Evolutionary conservation across 768 basidiomycete species (phyloP).

Genomic region (Lyophyllum semitale): DNA sequence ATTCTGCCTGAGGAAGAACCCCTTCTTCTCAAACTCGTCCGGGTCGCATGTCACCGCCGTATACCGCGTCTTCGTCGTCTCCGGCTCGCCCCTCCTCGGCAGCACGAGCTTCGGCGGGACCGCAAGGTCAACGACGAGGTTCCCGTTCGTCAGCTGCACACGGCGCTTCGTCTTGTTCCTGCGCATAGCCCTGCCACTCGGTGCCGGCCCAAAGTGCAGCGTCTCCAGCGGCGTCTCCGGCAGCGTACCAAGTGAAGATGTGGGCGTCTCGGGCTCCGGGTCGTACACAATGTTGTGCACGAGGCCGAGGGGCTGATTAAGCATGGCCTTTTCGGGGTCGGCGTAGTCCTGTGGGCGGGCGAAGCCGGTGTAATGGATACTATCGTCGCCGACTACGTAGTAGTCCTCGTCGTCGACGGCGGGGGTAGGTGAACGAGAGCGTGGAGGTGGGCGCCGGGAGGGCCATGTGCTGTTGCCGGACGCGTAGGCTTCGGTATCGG

Average conservation of each 20-base stretch:
- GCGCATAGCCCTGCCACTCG: slow-evolving; percentile 73
- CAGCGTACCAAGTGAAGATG: slow-evolving; percentile 39
- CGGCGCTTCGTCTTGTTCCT: slow-evolving; percentile 77
- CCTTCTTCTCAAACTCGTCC: slow-evolving; percentile 83
- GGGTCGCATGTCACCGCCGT: slow-evolving; percentile 95
- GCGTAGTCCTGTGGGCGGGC: slow-evolving; percentile 20
- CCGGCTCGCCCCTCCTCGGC: slow-evolving; percentile 67
- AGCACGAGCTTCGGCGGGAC: slow-evolving; percentile 86
- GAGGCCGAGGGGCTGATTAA: too few relatives aligned
- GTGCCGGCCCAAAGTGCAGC: slow-evolving; percentile 87
- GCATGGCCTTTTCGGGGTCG: slow-evolving; percentile 42
- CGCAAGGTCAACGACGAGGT: slow-evolving; percentile 81
- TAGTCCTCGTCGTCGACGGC: slow-evolving; percentile 76
- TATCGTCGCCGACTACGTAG: slow-evolving; percentile 54
- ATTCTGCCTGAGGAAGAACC: slow-evolving; percentile 86
- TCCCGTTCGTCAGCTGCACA: slow-evolving; percentile 84
- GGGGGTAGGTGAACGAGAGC: slow-evolving; percentile 79
- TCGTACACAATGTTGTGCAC: slow-evolving; percentile 39
- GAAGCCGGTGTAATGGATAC: slow-evolving; percentile 55
- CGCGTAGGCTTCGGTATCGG: slow-evolving; percentile 70
- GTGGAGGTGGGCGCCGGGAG: slow-evolving; percentile 45
- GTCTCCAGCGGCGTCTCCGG: slow-evolving; percentile 63
- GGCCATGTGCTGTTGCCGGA: slow-evolving; percentile 58
- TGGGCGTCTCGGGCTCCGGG: slow-evolving; percentile 43
- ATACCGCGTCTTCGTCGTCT: slow-evolving; percentile 75